Base-by-base conservation (phyloP, 2,329 filamentous ascomycete genomes). In the Tolypocladium sp. region DNA sequence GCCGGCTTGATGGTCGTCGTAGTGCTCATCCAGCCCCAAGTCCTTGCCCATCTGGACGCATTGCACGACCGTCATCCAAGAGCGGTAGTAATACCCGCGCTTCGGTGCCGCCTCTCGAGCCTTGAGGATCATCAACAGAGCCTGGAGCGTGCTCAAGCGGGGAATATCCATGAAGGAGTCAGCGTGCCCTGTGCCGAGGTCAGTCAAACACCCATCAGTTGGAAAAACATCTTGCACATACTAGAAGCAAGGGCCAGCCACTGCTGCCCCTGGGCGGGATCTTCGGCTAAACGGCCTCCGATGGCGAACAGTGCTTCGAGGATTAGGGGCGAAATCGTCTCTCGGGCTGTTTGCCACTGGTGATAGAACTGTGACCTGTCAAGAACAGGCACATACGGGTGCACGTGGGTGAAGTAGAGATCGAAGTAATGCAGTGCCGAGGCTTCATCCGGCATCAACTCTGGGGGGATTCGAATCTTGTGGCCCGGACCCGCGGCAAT, bases 41-140 rank as follows among this genome's bases (percentile, higher is more conserved):
- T 97, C 93, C 68, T 95, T 94, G 33, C 86, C 91, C 91, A 97
- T 96, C 54, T 92, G 88, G 9, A 96, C 88, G 63, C 93, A 91
- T 61, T 92, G 91, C 57, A 96, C 93, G 25, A 96, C 86, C 6
- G 90, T 91, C 85, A 97, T 96, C 93, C 94, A 97, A 0, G 94
- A 97, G 42, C 93, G 87, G 74, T 94, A 97, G 73, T 94, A 97
- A 70, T 97, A 97, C 1, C 94, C 94, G 61, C 91, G 86, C 70
- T 96, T 96, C 0, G 93, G 92, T 10, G 89, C 86, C n/a, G 90
- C 89, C 73, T 97, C 93, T 63, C 92, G 84, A 1, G 93, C 94
- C 72, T 97, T 97, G 51, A 97, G 77, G 22, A 97, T 81, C 52
- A 97, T 87, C 52, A 97, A 76, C 62, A 96, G 79, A 3, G 92